Percentiles rank a stretch among this genome's conserved stretches.
phyloP scores from a whole-genome alignment of 1,139 yeast genomes.

The Hansenula sp. region DNA sequence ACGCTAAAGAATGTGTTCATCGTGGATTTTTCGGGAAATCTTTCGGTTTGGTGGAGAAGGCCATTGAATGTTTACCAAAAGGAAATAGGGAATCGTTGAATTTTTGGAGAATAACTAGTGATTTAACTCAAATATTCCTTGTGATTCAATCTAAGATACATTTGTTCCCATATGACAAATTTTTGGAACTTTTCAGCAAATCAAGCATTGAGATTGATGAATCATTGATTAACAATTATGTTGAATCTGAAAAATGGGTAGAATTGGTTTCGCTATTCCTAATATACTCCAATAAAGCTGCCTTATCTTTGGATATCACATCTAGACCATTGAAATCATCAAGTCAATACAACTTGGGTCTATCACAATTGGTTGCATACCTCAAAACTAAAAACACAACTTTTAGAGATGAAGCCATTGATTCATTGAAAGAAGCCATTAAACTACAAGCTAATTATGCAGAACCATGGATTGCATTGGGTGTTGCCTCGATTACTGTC shows the following conservation, averaged over 20 bases:
- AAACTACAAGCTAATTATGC: slow-evolving; percentile 66
- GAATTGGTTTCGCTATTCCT: slow-evolving; percentile 17
- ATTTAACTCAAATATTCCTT: slow-evolving; percentile 41
- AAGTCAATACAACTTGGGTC: slow-evolving; percentile 66
- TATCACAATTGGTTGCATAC: slow-evolving; percentile 53
- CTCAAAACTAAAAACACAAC: slow-evolving; percentile 28
- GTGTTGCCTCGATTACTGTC: slow-evolving; percentile 57
- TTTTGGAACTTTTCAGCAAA: slow-evolving; percentile 33
- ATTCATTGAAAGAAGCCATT: slow-evolving; percentile 61
- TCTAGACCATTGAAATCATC: slow-evolving; percentile 56
- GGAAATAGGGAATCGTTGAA: slow-evolving; percentile 37
- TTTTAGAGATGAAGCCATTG: slow-evolving; percentile 48
- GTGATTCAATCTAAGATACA: slow-evolving; percentile 42
- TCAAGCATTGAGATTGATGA: slow-evolving; percentile 15
- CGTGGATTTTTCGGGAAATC: slow-evolving; percentile 71
- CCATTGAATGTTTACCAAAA: slow-evolving; percentile 27
- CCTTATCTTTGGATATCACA: slow-evolving; percentile 21
- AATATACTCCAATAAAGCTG: slow-evolving; percentile 18
- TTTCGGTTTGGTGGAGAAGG: slow-evolving; percentile 42
- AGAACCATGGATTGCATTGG: slow-evolving; percentile 80
- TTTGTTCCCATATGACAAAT: slow-evolving; percentile 39
- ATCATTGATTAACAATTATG: slow-evolving; percentile 4
- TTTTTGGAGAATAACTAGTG: slow-evolving; percentile 51
- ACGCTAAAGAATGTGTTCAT: slow-evolving; percentile 47
- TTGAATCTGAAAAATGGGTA: slow-evolving; percentile 10